A percentile compares a stretch with the other conserved stretches of the same genome.
phyloP scores from a whole-genome alignment of 2,329 filamentous ascomycete genomes.

The Endoconidiophora laricicola region DNA sequence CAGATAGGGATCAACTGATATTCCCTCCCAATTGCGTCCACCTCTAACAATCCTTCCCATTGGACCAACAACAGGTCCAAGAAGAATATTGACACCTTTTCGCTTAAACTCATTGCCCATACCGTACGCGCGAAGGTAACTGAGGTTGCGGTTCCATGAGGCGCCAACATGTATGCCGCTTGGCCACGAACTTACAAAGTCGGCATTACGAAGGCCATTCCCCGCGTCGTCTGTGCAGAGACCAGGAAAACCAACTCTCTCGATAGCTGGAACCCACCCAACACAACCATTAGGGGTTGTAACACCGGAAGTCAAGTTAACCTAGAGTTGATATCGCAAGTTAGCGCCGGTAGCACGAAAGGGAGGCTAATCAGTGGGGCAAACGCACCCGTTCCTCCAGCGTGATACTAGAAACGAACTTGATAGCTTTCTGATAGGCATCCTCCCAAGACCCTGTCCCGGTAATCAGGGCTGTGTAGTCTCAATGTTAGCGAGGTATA shows the following conservation, averaged over 20 bases:
- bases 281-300: conserved; percentile 34
- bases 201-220: conserved; percentile 26
- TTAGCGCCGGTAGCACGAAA: background rate
- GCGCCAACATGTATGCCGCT: conserved; percentile 45
- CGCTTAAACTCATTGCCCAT: conserved; percentile 61
- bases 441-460: conserved; percentile 50
- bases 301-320: conserved; percentile 58
- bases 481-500: conserved; percentile 2
- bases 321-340: conserved; percentile 20
- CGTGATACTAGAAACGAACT: conserved; percentile 56
- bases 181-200: conserved; percentile 29
- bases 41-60: conserved; percentile 42
- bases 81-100: conserved; percentile 64
- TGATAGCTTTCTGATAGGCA: conserved; percentile 49
- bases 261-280: conserved; percentile 26
- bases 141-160: conserved; percentile 55
- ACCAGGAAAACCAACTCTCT: conserved; percentile 26
- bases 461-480: conserved; percentile 29
- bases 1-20: conserved; percentile 40
- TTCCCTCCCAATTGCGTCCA: conserved; percentile 49
- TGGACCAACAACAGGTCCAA: conserved; percentile 61
- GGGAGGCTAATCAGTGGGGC: background rate
- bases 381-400: conserved; percentile 49
- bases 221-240: conserved; percentile 29
- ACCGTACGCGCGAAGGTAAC: conserved; percentile 48